phyloP scores from a whole-genome alignment of 2,329 filamentous ascomycete genomes.

The Xylaria sp. region DNA sequence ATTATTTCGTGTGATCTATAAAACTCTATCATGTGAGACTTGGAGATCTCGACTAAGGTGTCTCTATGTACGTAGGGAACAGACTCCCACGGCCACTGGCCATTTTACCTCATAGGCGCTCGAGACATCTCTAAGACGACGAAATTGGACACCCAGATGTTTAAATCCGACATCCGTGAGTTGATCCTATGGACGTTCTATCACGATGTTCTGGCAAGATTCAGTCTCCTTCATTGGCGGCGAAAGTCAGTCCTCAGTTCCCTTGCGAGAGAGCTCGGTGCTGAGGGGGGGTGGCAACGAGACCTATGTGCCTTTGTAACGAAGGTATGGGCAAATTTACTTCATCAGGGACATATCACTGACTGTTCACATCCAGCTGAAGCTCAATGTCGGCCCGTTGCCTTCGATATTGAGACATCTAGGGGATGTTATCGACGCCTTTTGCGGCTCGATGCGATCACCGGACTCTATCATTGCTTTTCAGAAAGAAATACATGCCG shows the following conservation, averaged over 20 bases:
- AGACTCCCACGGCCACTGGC: slow-evolving; percentile 31
- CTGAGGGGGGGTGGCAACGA: slow-evolving; percentile 25
- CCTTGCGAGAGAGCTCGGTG: slow-evolving; percentile 22
- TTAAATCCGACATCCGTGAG: slow-evolving; percentile 17
- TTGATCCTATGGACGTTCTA: slow-evolving; percentile 30
- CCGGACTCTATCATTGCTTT: background rate
- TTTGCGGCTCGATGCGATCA: background rate
- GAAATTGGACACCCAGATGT: slow-evolving; percentile 18
- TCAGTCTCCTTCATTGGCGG: slow-evolving; percentile 33
- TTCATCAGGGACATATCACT: background rate
- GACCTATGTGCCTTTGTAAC: slow-evolving; percentile 21
- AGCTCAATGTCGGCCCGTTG: slow-evolving; percentile 16
- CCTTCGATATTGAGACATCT: slow-evolving; percentile 26
- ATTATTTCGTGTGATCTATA: background rate
- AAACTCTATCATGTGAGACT: background rate
- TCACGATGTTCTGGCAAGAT: slow-evolving; percentile 29
- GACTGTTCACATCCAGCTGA: slow-evolving; percentile 16
- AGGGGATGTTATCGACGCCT: slow-evolving; percentile 16
- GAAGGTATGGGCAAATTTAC: slow-evolving; percentile 9
- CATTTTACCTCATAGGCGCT: slow-evolving; percentile 29
- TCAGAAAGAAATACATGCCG: slow-evolving; percentile 18
- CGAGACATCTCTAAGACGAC: slow-evolving; percentile 22
- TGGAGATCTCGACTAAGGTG: background rate
- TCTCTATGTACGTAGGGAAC: slow-evolving; percentile 8
- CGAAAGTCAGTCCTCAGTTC: background rate